Percentiles rank a stretch among this genome's conserved stretches.
These are phyloP conservation scores for Collybiopsis confluens DNA, from an alignment of 768 basidiomycete genomes.

Conservation along the genomic window DNA sequence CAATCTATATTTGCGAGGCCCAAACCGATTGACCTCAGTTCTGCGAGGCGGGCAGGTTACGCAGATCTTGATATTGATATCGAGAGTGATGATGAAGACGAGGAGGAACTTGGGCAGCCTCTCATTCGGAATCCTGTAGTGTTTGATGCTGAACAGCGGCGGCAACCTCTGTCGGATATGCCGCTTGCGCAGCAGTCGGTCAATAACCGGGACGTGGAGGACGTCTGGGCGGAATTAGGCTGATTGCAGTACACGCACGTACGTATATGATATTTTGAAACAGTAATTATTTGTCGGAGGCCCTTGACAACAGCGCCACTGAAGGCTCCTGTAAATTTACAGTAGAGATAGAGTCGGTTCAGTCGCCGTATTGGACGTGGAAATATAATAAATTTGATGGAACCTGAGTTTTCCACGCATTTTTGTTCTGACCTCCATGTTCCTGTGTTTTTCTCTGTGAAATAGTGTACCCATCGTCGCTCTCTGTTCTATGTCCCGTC, in stretches of 20 bases:
- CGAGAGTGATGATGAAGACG: conserved; percentile 61
- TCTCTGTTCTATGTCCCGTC: conserved; percentile 26
- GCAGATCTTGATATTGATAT: conserved; percentile 64
- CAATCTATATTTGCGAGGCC: conserved; percentile 86
- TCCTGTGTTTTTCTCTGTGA: neutral
- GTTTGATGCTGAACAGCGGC: conserved; percentile 53
- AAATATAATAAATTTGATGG: neutral
- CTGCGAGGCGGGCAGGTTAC: conserved; percentile 62
- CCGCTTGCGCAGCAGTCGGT: conserved; percentile 52
- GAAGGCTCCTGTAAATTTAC: no score
- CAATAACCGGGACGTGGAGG: conserved; percentile 58
- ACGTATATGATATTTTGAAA: no score
- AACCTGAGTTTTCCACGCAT: neutral
- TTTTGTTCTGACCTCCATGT: neutral
- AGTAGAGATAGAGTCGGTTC: no score
- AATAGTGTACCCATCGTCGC: conserved; percentile 10
- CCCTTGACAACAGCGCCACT: no score
- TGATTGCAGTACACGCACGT: neutral
- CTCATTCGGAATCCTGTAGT: conserved; percentile 57
- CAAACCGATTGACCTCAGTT: conserved; percentile 79
- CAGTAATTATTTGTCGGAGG: no score
- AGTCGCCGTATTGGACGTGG: no score
- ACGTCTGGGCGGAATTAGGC: conserved; percentile 60
- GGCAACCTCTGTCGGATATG: conserved; percentile 46
- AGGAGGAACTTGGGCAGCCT: conserved; percentile 55